Conservation (phyloP, 2,329 filamentous ascomycete species). For the Trichophyton schoenleinii region DNA sequence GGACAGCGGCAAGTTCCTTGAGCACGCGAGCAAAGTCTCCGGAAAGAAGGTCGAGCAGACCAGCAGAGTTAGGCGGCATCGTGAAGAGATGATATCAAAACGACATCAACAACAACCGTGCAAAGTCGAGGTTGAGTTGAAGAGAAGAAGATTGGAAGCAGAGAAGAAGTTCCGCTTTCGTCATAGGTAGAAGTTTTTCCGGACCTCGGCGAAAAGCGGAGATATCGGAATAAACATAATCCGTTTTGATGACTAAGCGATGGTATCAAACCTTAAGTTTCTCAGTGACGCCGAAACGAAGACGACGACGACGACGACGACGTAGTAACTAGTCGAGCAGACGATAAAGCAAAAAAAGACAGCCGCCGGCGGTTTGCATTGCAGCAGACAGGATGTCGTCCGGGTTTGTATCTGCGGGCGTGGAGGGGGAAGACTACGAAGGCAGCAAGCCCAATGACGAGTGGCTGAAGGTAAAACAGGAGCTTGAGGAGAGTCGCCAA, state of each 20-base stretch:
- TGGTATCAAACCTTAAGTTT: not conserved
- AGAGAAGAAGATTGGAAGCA: not conserved
- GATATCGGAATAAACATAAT: not conserved
- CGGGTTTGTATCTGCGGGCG: slow-evolving; percentile 35
- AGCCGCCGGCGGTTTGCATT: too few relatives aligned
- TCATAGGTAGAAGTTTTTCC: not conserved
- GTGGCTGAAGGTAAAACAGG: slow-evolving; percentile 32
- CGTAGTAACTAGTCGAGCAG: not conserved
- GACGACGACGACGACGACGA: not conserved
- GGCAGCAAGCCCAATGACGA: slow-evolving; percentile 28
- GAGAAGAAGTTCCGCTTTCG: not conserved
- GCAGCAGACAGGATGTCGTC: slow-evolving; percentile 29
- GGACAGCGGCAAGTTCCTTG: slow-evolving; percentile 65
- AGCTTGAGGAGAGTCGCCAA: slow-evolving; percentile 35
- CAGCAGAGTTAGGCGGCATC: slow-evolving; percentile 55
- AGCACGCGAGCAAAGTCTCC: slow-evolving; percentile 78
- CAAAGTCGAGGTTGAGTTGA: not conserved
- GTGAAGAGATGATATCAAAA: slow-evolving; percentile 5
- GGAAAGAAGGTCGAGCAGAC: slow-evolving; percentile 72
- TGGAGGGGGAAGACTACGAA: slow-evolving; percentile 26
- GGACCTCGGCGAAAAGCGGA: not conserved
- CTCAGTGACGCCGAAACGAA: not conserved
- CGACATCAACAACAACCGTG: slow-evolving; percentile 7
- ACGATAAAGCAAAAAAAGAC: slow-evolving; percentile 6
- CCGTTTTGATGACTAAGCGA: not conserved